Evolutionary conservation across 140 eudicot species (phyloP).

Genomic region (Ambrosia hybrid): DNA sequence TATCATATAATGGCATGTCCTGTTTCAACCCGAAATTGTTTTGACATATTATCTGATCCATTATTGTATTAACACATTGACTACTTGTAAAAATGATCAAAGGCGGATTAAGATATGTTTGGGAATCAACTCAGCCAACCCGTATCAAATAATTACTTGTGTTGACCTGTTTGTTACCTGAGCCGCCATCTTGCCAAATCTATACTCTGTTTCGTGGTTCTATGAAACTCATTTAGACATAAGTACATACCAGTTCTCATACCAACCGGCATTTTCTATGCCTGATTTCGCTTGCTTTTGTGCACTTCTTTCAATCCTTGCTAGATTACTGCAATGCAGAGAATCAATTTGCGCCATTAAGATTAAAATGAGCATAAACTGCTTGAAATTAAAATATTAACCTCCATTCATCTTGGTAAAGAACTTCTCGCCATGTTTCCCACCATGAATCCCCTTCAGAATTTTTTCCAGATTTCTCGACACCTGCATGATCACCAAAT

Average conservation of each 20-base stretch:
- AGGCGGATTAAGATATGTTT: not conserved
- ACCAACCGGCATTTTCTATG: conserved; percentile 94
- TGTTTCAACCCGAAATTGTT: too few relatives aligned
- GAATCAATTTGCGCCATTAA: conserved; percentile 5
- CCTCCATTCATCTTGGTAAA: conserved; percentile 99
- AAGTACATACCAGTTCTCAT: conserved; percentile 74
- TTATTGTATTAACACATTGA: too few relatives aligned
- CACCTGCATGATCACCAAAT: conserved; percentile 48
- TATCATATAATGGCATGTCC: too few relatives aligned
- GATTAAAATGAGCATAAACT: conserved; percentile 16
- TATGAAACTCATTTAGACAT: not conserved
- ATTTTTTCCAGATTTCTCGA: conserved; percentile 94
- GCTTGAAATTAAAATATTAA: conserved; percentile 17
- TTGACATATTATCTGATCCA: too few relatives aligned
- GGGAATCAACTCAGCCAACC: not conserved
- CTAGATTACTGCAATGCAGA: conserved; percentile 64
- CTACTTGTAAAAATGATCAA: too few relatives aligned
- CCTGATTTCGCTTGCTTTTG: conserved; percentile 99
- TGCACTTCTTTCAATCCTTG: conserved; percentile 95
- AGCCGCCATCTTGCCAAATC: not conserved
- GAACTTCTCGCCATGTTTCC: conserved; percentile 99
- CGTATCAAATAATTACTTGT: too few relatives aligned
- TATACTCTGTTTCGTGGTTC: not conserved
- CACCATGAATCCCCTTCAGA: conserved; percentile 98
- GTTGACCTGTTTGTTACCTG: too few relatives aligned